Evolutionary conservation across 2,329 filamentous ascomycete species (phyloP).

Genomic region (Cordyceps farinosa): DNA sequence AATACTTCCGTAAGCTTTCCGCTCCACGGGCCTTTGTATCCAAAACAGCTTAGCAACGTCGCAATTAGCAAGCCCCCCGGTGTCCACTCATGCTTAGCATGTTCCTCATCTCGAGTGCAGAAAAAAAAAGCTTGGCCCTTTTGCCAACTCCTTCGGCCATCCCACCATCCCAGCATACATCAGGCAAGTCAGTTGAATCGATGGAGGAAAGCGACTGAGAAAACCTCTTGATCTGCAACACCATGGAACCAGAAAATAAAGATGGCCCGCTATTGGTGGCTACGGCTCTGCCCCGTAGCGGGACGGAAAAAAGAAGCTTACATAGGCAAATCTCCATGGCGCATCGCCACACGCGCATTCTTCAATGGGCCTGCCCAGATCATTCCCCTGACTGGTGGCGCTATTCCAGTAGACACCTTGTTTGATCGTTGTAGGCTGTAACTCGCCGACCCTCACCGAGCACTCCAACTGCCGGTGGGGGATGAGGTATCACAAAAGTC

Average conservation of each 20-base stretch:
- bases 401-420: no score
- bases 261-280: neutral
- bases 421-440: no score
- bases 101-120: neutral
- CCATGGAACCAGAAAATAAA: neutral
- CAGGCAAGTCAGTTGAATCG: neutral
- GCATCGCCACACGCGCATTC: neutral
- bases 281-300: neutral
- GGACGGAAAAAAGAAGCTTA: neutral
- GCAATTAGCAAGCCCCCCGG: neutral
- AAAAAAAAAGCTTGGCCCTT: neutral
- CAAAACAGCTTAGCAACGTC: neutral
- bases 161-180: neutral
- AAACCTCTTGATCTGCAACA: constrained; percentile 1
- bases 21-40: neutral
- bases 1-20: neutral
- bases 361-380: neutral
- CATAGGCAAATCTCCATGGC: neutral
- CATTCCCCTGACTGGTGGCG: neutral
- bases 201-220: neutral
- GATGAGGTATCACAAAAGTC: no score
- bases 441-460: no score
- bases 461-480: no score
- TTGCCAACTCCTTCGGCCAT: neutral
- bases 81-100: neutral